Conservation (phyloP, 352 stramenopile genomes). For the Pythium dissotocum region DNA sequence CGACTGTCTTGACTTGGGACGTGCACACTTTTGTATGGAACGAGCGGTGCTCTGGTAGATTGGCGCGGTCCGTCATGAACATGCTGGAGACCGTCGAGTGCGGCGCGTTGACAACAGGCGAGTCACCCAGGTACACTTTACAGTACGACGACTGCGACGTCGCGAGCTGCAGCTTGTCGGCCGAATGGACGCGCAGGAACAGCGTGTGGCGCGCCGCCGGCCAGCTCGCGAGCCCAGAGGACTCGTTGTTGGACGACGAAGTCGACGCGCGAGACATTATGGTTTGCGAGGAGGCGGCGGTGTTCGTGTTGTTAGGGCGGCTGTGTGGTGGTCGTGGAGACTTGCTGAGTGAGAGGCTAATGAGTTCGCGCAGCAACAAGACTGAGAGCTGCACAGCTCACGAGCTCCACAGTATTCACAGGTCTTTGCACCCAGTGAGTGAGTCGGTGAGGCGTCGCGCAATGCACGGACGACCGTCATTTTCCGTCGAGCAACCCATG, state of each 20-base stretch:
- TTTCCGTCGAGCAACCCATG: not conserved
- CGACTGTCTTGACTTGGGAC: constrained; percentile 31
- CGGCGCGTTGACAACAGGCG: constrained; percentile 36
- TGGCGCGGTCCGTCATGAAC: constrained; percentile 16
- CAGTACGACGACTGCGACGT: constrained; percentile 57
- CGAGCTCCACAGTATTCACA: not conserved
- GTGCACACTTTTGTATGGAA: constrained; percentile 64
- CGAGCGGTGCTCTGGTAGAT: constrained; percentile 33
- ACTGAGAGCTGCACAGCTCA: not conserved
- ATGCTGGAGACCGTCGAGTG: constrained; percentile 26
- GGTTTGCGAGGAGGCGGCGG: not conserved
- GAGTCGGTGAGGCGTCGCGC: not conserved
- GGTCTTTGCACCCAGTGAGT: no score
- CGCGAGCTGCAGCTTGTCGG: constrained; percentile 39
- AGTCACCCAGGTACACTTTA: constrained; percentile 70
- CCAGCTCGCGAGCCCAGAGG: constrained; percentile 17
- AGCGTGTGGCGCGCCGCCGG: constrained; percentile 45
- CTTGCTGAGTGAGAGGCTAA: not conserved
- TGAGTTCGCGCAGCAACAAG: not conserved
- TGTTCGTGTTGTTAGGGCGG: no score
- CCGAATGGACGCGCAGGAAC: constrained; percentile 70
- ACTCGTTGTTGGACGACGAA: constrained; percentile 17
- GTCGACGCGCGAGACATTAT: constrained; percentile 23
- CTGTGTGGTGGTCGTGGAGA: not conserved
- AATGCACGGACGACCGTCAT: not conserved